phyloP scores from a whole-genome alignment of 2,329 filamentous ascomycete species.

The Neonectria punicea region DNA sequence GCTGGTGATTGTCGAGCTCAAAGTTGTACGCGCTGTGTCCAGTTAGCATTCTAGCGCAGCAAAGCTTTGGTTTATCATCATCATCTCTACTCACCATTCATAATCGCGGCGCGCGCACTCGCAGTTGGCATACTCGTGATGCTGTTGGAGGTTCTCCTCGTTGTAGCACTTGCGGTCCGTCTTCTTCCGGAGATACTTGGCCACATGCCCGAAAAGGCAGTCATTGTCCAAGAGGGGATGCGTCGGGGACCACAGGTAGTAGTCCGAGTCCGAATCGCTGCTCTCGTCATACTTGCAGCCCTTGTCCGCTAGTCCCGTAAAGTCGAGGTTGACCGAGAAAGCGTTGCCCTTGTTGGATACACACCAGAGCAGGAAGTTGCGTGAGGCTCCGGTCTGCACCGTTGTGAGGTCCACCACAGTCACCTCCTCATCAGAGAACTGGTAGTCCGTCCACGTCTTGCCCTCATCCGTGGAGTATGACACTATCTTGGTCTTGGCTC shows the following conservation, averaged over 20 bases:
- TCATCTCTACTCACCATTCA: conserved; percentile 77
- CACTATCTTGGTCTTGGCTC: conserved; percentile 73
- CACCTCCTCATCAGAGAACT: conserved; percentile 78
- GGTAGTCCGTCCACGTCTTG: conserved; percentile 77
- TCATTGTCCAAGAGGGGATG: conserved; percentile 82
- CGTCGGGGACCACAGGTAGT: conserved; percentile 86
- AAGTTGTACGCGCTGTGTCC: conserved; percentile 88
- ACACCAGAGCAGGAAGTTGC: conserved; percentile 93
- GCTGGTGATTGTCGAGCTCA: conserved; percentile 79
- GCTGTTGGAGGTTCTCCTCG: conserved; percentile 73
- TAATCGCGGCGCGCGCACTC: conserved; percentile 86
- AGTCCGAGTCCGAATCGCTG: conserved; percentile 67
- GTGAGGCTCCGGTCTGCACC: conserved; percentile 86
- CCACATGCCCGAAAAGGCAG: conserved; percentile 92
- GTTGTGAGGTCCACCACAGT: conserved; percentile 85
- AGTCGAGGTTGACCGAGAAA: conserved; percentile 87
- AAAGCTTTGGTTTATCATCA: too few relatives aligned
- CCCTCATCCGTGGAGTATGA: conserved; percentile 87
- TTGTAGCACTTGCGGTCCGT: conserved; percentile 84
- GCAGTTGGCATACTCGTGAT: conserved; percentile 83
- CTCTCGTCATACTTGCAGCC: conserved; percentile 75
- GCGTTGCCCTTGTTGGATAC: conserved; percentile 65
- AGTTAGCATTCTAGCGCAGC: conserved; percentile 25
- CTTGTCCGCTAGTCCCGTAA: conserved; percentile 79
- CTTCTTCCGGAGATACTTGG: conserved; percentile 92